Evolutionary conservation across 306 rosid species (phyloP).

Genomic region (Cajanus cajan): DNA sequence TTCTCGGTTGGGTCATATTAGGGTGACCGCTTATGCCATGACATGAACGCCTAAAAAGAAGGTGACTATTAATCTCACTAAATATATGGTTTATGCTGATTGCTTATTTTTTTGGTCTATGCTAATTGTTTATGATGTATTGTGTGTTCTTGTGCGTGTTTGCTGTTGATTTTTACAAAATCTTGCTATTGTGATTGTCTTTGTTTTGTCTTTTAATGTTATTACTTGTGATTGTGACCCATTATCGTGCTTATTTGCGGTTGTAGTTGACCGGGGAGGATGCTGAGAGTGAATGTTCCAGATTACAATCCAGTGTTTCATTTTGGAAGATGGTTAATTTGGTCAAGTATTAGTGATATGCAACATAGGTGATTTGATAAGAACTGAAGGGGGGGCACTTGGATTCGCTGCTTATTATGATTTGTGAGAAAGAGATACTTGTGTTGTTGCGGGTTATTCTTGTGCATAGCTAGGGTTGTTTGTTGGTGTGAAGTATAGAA

Average conservation of each 20-base stretch:
- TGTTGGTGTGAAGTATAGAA: constrained; percentile 18
- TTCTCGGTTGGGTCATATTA: not conserved
- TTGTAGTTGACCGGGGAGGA: constrained; percentile 6
- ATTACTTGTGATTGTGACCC: not conserved
- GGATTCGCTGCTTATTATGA: constrained; percentile 5
- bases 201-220: not conserved
- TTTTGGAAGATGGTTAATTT: not conserved
- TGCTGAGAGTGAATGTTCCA: not conserved
- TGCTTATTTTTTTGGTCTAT: not conserved
- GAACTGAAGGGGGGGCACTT: constrained; percentile 8
- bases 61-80: not conserved
- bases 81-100: not conserved
- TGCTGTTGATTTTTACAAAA: not conserved
- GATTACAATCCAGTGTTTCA: constrained; percentile 11
- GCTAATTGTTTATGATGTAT: not conserved
- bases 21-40: not conserved
- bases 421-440: constrained; percentile 32
- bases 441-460: constrained; percentile 19
- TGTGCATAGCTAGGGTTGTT: constrained; percentile 3
- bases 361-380: not conserved
- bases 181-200: not conserved
- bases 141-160: not conserved
- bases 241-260: not conserved
- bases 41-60: not conserved
- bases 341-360: not conserved